Evolutionary conservation across 345 rosid species (phyloP).

Genomic region (Syzygium aromaticum): DNA sequence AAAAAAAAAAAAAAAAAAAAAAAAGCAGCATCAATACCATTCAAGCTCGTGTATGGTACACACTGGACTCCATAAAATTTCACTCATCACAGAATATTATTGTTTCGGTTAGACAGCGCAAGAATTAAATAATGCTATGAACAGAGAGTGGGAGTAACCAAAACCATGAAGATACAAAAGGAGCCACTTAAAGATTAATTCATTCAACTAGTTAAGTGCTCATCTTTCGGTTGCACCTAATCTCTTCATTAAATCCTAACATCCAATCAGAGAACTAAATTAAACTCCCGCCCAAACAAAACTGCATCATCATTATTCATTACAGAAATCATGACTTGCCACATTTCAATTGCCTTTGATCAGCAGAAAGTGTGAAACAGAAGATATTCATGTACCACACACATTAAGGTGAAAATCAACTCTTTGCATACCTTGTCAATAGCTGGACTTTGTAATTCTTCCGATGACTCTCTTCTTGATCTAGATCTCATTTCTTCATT

Average conservation of each 20-base stretch:
- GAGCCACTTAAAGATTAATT: background rate
- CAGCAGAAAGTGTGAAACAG: background rate
- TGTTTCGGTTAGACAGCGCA: background rate
- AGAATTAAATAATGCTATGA: background rate
- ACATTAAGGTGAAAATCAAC: background rate
- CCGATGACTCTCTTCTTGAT: constrained; percentile 67
- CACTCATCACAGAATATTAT: background rate
- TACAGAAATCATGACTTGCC: background rate
- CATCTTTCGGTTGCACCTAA: background rate
- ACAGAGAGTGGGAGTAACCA: background rate
- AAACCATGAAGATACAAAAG: background rate
- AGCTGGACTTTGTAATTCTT: constrained; percentile 43
- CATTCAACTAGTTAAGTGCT: background rate
- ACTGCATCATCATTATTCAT: background rate
- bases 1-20: background rate
- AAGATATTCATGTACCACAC: background rate
- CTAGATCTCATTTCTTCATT: constrained; percentile 66
- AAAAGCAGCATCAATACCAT: background rate
- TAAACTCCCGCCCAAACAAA: background rate
- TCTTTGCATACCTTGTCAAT: constrained; percentile 56
- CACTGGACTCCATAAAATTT: background rate
- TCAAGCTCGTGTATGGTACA: background rate
- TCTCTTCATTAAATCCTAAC: background rate
- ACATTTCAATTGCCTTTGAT: background rate
- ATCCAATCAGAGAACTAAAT: background rate